A percentile compares a stretch with the other conserved stretches of the same genome.
These are phyloP conservation scores for Boletus rufocinnamomeus DNA, from an alignment of 768 basidiomycete genomes.

Conservation along the genomic window DNA sequence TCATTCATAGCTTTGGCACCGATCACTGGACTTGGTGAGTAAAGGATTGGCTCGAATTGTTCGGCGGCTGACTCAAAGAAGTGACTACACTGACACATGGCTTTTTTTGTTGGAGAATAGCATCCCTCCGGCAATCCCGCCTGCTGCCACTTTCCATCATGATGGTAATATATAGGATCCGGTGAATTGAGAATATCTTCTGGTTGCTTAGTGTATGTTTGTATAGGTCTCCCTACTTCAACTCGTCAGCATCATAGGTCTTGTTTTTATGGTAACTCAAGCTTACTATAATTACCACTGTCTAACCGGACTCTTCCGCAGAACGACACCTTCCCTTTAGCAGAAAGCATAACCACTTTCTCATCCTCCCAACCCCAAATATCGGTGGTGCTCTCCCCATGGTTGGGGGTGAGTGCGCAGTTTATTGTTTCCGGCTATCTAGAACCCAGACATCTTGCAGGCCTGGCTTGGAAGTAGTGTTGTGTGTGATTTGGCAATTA, in stretches of 20 bases:
- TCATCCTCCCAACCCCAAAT: background rate
- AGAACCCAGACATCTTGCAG: constrained; percentile 4
- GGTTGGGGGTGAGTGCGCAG: constrained; percentile 13
- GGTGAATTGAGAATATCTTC: background rate
- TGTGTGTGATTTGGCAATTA: constrained; percentile 22
- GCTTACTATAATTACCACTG: background rate
- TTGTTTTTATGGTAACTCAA: background rate
- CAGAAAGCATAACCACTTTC: too few species aligned
- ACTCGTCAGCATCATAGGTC: too few species aligned
- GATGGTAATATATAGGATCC: constrained; percentile 7
- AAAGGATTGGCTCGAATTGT: background rate
- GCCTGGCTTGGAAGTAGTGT: too few species aligned
- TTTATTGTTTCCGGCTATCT: too few species aligned
- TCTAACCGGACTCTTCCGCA: background rate
- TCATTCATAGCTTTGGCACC: background rate
- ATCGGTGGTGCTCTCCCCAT: background rate
- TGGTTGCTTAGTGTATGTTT: background rate
- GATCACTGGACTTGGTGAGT: constrained; percentile 17
- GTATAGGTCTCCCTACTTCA: constrained; percentile 21
- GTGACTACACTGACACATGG: constrained; percentile 17
- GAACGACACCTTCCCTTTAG: constrained; percentile 1
- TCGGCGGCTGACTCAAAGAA: background rate
- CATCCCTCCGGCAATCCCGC: constrained; percentile 1
- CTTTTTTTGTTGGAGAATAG: constrained; percentile 22
- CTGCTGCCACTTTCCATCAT: constrained; percentile 10